These are phyloP conservation scores for Daedalea quercina DNA, from an alignment of 768 basidiomycete genomes.

Conservation along the genomic window DNA sequence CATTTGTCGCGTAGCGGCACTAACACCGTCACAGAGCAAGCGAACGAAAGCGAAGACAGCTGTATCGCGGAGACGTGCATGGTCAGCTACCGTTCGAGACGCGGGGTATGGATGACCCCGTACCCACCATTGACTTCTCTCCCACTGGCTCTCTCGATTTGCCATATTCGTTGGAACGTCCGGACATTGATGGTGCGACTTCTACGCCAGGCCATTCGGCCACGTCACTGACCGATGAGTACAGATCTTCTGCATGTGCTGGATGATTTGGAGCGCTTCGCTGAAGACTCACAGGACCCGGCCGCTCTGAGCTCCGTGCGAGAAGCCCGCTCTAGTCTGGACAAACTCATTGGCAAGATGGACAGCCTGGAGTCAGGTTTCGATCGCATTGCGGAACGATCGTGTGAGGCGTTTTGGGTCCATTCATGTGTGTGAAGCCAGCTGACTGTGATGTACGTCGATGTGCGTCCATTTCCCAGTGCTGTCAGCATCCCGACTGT, in stretches of 20 bases:
- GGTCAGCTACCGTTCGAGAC: constrained; percentile 86
- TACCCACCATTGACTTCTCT: constrained; percentile 75
- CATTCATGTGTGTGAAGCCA: too few species aligned
- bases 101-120: constrained; percentile 72
- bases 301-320: constrained; percentile 48
- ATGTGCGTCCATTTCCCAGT: constrained; percentile 40
- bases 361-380: constrained; percentile 76
- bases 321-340: constrained; percentile 55
- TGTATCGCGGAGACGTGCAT: constrained; percentile 80
- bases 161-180: constrained; percentile 56
- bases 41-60: constrained; percentile 77
- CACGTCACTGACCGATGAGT: constrained; percentile 10
- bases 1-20: background rate
- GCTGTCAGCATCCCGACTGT: constrained; percentile 67
- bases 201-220: background rate
- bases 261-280: constrained; percentile 57
- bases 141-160: constrained; percentile 58
- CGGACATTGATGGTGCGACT: constrained; percentile 66
- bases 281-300: constrained; percentile 37
- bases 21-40: constrained; percentile 39
- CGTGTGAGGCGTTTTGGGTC: constrained; percentile 40
- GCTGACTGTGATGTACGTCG: too few species aligned
- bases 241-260: constrained; percentile 56
- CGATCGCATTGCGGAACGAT: constrained; percentile 81
- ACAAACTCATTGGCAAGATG: constrained; percentile 70